Evolutionary conservation across 352 stramenopile genomes (phyloP), one percentile per base, ranked within the genome.

Genomic region (Globisporangium canariense): DNA sequence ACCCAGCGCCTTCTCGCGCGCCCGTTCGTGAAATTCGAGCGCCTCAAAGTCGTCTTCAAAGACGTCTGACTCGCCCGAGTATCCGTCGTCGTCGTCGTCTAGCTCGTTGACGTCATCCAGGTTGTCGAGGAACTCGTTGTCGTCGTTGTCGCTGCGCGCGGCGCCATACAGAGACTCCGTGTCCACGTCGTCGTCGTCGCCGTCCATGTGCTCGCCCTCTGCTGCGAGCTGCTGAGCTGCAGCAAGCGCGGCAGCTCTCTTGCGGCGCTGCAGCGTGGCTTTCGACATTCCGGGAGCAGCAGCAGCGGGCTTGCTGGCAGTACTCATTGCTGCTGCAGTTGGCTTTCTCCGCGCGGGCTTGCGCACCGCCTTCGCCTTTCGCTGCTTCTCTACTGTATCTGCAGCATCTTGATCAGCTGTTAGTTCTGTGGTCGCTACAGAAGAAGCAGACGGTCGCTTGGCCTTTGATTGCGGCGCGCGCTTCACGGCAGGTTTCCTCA

Each of bases 1-100:
- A 0, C 81, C 81, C 40, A 71, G 62, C 22, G 80, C 65, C 58
- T 80, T 70, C 59, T 88, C 65, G 70, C 69, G 67, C 55, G 69
- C 62, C 34, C 64, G 63, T 47, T 92, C 81, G 41, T 76, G 68
- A 55, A 78, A 88, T 62, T 89, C 62, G 38, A 90, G 69, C 30
- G 81, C 74, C 60, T 90, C 83, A 38, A 85, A 67, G 43, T 92
- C 83, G 50, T 92, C 83, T 59, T 92, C 83, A 51, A 90, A 92
- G 60, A 90, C 78, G 49, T 92, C 83, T 3, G 83, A 90, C 41
- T 87, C 78, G 51, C 75, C 78, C 50, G 78, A 87, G 62, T 81
- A 78, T 40, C 75, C 71, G 51, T 81, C 79, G 30, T 83, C 70
- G 11, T 79, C 75, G 30, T 84, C 79, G 25, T 78, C 77, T 28